These are phyloP conservation scores for Ceratobasidium papillatum DNA, from an alignment of 1,284 basidiomycete species.

Conservation along the genomic window DNA sequence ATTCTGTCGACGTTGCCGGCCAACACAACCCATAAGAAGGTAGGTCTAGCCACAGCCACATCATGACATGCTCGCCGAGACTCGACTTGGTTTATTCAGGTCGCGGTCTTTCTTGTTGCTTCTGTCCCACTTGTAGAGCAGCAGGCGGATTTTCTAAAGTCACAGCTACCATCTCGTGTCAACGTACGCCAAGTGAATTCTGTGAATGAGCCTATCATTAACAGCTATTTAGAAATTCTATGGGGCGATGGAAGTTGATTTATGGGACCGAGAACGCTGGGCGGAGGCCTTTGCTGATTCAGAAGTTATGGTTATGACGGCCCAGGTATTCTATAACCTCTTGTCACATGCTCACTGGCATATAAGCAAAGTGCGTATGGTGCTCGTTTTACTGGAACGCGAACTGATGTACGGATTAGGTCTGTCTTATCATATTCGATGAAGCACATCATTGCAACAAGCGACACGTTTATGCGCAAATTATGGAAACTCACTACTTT, in stretches of 20 bases:
- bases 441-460: slow-evolving; percentile 69
- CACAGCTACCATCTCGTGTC: slow-evolving; percentile 67
- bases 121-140: slow-evolving; percentile 84
- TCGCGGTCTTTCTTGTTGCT: slow-evolving; percentile 64
- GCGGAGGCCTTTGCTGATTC: slow-evolving; percentile 64
- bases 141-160: slow-evolving; percentile 71
- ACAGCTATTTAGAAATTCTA: slow-evolving; percentile 65
- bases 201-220: background rate
- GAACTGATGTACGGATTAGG: slow-evolving; percentile 54
- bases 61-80: slow-evolving; percentile 56
- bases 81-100: slow-evolving; percentile 42
- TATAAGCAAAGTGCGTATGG: slow-evolving; percentile 61
- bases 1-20: slow-evolving; percentile 62
- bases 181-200: slow-evolving; percentile 44
- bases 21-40: slow-evolving; percentile 44
- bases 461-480: slow-evolving; percentile 80
- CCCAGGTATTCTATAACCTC: slow-evolving; percentile 81
- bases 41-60: slow-evolving; percentile 36
- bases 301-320: slow-evolving; percentile 86
- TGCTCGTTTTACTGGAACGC: background rate
- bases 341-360: slow-evolving; percentile 81
- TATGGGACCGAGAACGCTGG: slow-evolving; percentile 72
- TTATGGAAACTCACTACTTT: slow-evolving; percentile 78
- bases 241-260: slow-evolving; percentile 72
- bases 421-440: slow-evolving; percentile 81